Conservation (phyloP, 1,284 basidiomycete species). For the Rhodofomes roseus region DNA sequence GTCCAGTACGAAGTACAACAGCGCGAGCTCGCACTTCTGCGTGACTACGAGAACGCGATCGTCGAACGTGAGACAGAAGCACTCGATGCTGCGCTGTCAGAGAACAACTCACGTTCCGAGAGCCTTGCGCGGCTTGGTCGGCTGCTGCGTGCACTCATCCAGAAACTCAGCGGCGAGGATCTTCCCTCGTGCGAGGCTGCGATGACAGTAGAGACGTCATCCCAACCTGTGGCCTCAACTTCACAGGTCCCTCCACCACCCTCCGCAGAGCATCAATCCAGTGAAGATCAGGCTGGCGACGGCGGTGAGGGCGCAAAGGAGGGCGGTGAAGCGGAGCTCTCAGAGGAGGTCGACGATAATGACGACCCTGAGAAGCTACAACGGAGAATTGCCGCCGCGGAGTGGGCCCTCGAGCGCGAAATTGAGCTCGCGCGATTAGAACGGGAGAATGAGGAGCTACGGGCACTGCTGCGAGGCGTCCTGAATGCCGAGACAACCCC, state of each 20-base stretch:
- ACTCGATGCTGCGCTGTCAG: constrained; percentile 55
- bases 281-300: neutral
- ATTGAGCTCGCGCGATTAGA: constrained; percentile 82
- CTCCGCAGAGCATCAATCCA: neutral
- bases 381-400: constrained; percentile 36
- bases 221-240: constrained; percentile 1
- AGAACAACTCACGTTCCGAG: constrained; percentile 62
- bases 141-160: constrained; percentile 71
- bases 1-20: constrained; percentile 88
- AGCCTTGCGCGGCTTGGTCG: constrained; percentile 73
- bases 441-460: constrained; percentile 80
- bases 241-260: constrained; percentile 6
- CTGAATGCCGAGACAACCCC: constrained; percentile 2
- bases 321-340: constrained; percentile 12
- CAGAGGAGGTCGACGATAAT: constrained; percentile 18
- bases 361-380: constrained; percentile 19
- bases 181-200: constrained; percentile 18
- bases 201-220: constrained; percentile 3
- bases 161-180: constrained; percentile 75
- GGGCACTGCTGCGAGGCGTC: constrained; percentile 55
- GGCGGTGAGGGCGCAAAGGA: neutral
- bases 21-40: constrained; percentile 86
- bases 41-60: constrained; percentile 87
- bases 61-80: constrained; percentile 75
- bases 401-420: constrained; percentile 83